These are phyloP conservation scores for Candida golubevii DNA, from an alignment of 805 yeast genomes.

Conservation along the genomic window DNA sequence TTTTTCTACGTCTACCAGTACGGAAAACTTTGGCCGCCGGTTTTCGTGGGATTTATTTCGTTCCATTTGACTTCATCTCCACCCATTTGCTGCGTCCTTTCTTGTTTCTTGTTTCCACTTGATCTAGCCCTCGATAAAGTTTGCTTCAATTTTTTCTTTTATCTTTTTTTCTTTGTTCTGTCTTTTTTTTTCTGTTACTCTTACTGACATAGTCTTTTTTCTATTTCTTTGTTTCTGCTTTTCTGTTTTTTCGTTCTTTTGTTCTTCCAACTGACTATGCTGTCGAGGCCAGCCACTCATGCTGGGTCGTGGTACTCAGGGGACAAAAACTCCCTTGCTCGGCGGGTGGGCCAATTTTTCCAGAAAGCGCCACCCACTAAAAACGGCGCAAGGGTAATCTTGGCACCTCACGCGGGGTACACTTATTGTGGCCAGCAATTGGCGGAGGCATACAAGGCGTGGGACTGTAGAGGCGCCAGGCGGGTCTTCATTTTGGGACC, in stretches of 20 bases:
- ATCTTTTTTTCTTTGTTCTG: too few relatives aligned
- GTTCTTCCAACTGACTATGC: slow-evolving; percentile 6
- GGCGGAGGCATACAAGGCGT: slow-evolving; percentile 68
- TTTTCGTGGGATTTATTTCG: too few relatives aligned
- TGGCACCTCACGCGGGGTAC: slow-evolving; percentile 82
- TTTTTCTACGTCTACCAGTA: too few relatives aligned
- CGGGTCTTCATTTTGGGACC: slow-evolving; percentile 86
- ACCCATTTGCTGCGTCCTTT: too few relatives aligned
- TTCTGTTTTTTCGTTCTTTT: too few relatives aligned
- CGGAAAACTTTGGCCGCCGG: too few relatives aligned
- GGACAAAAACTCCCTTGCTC: slow-evolving; percentile 37
- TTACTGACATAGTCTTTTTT: background rate
- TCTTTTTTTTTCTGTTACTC: too few relatives aligned
- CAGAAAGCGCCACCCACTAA: slow-evolving; percentile 20
- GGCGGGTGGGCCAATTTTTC: slow-evolving; percentile 50
- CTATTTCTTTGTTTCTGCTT: too few relatives aligned
- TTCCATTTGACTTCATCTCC: too few relatives aligned
- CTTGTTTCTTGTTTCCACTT: too few relatives aligned
- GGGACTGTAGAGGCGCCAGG: slow-evolving; percentile 56
- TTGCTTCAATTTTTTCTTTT: too few relatives aligned
- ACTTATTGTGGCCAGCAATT: slow-evolving; percentile 73
- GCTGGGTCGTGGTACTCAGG: slow-evolving; percentile 87
- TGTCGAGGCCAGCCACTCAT: slow-evolving; percentile 67
- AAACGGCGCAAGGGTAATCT: slow-evolving; percentile 36
- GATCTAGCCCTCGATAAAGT: too few relatives aligned